Evolutionary conservation across 768 basidiomycete genomes (phyloP), one percentile per base, ranked within the genome.

Genomic region (Pholiota microspora): DNA sequence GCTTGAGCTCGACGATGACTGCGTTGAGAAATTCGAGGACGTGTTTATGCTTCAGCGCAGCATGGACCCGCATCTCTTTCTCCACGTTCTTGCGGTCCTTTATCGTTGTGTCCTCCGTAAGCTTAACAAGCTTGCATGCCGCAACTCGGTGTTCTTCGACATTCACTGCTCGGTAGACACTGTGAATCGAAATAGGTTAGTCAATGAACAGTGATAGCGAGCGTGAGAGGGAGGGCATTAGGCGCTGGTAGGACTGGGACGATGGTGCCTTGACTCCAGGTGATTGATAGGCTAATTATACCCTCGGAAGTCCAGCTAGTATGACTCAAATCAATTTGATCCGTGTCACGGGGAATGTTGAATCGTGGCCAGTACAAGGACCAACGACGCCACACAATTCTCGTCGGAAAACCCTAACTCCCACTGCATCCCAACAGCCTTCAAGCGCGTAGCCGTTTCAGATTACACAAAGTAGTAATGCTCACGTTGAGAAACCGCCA

Each of bases 21-120:
- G 87, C 89, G 47, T 87, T 85, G 54, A 94, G 65, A 62, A 98
- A 92, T 64, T 92, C 85, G 32, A 99, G 82, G 7, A 98, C 81
- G 58, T 95, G 84, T 0, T 63, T 53, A 58, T 97, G 88, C 61
- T 91, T 90, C 51, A 98, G 73, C 1, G 82, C 83, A 6, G 84
- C 70, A 64, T 98, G 95, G 2, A 98, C 84, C 27, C 88, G 82
- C 74, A 97, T 94, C 68, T 99, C 97, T 65, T 94, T 96, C 52
- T 97, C 86, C 8, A 95, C 73, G 15, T 78, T 81, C 66, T 96
- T 95, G 50, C 91, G 81, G 10, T 90, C 83, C 47, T 79, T 78
- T 4, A 84, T 79, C 0, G 84, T 82, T 1, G 87, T 87, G 40
- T 83, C 65, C 2, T 79, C 72, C 0, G 83, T 89, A 48, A 94